Conservation (phyloP, 805 yeast species). For the Grigorovia transvaalensis region DNA sequence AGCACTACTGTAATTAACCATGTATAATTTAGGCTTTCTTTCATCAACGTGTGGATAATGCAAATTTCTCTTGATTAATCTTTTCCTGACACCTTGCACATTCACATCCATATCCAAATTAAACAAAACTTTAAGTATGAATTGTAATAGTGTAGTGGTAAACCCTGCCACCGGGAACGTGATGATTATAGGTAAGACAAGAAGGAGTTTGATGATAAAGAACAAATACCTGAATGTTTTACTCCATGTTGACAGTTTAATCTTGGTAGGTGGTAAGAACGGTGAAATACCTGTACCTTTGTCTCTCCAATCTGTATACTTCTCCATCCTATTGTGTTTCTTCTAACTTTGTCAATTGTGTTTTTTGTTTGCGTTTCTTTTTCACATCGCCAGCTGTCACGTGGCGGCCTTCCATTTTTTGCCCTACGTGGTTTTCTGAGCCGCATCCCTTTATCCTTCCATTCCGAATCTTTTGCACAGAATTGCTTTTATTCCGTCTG, state of each 20-base stretch:
- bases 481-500: background rate
- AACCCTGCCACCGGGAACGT: slow-evolving; percentile 5
- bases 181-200: slow-evolving; percentile 14
- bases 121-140: slow-evolving; percentile 27
- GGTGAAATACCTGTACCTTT: slow-evolving; percentile 93
- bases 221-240: background rate
- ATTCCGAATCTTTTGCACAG: background rate
- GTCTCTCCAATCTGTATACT: slow-evolving; percentile 76
- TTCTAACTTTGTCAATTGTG: too few species aligned
- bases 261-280: slow-evolving; percentile 45
- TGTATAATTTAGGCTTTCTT: slow-evolving; percentile 24
- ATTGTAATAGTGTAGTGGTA: slow-evolving; percentile 8
- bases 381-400: background rate
- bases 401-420: background rate
- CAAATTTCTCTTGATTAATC: slow-evolving; percentile 13
- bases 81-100: slow-evolving; percentile 36
- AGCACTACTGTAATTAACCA: slow-evolving; percentile 41
- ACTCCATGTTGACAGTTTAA: background rate
- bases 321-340: slow-evolving; percentile 42
- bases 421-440: background rate
- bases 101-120: slow-evolving; percentile 28
- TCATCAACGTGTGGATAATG: slow-evolving; percentile 1
- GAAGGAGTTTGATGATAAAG: slow-evolving; percentile 8
- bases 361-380: background rate
- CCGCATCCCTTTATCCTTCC: background rate